Evolutionary conservation across 345 rosid genomes (phyloP), one percentile per base, ranked within the genome.

Genomic region (Noccaea caerulescens): DNA sequence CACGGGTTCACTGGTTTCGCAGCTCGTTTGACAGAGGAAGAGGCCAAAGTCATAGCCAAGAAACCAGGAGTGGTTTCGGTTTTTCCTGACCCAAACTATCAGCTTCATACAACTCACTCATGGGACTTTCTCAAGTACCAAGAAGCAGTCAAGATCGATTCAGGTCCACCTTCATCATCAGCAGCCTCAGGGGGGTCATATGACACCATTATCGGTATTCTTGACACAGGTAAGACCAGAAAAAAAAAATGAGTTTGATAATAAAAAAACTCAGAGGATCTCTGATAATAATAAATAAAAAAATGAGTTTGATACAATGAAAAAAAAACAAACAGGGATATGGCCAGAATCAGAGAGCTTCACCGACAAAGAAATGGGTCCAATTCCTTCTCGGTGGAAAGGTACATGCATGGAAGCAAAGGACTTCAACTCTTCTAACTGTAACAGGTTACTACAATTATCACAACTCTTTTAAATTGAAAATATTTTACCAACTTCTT

Each of bases 301-400:
- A 54, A 36, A 42, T 42, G n/a, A 51, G 37, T 47, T 50, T 58
- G 20, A 57, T n/a, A 63, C 13, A 56, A 56, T 44, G 34, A n/a
- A 49, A 34, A 46, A 54, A 25, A 64, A 71, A 54, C 8, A 63
- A 63, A 66, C 37, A 91, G 94, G 96, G 8, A 87, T 90, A 54
- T 90, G 92, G 96, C 98, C 97, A 3, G 97, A 93, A 80, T 84
- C 97, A 4, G 81, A 81, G 71, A 93, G 97, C 74, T 93, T 93
- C 49, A 72, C 32, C 44, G 97, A 86, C 82, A 77, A 87, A 37
- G 85, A 73, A 51, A 75, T 90, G 84, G 88, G 84, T 34, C 77
- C 82, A 27, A 53, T 86, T 39, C 97, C 96, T 0, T 13, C 82
- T 47, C 30, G 83, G 64, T 92, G 96, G 98, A 90, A 86, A 11